phyloP scores from a whole-genome alignment of 176 grass and related monocot species.

The Thalia dealbata region DNA sequence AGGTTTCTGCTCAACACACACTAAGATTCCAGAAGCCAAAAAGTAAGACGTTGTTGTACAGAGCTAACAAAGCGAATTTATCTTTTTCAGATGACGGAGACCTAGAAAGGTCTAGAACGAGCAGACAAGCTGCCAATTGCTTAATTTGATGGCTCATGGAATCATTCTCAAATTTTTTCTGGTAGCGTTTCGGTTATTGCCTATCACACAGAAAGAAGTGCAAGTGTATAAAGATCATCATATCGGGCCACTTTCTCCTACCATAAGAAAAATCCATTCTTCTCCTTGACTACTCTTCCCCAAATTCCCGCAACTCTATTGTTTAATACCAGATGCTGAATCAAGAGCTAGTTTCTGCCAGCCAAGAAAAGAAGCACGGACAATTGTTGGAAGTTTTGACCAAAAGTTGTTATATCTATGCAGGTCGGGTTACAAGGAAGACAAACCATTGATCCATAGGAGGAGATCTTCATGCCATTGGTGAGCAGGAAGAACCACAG shows the following conservation, averaged over 20 bases:
- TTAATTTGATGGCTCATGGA: too few relatives aligned
- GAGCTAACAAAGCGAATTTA: too few relatives aligned
- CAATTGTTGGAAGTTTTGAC: neutral
- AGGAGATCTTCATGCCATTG: slow-evolving; percentile 28
- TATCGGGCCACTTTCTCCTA: neutral
- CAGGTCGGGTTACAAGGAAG: slow-evolving; percentile 10
- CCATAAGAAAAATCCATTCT: neutral
- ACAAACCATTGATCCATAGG: neutral
- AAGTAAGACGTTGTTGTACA: too few relatives aligned
- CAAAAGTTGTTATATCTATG: neutral
- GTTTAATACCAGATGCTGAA: neutral
- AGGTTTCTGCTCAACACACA: too few relatives aligned
- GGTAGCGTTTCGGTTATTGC: too few relatives aligned
- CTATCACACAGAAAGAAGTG: neutral
- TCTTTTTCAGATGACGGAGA: too few relatives aligned
- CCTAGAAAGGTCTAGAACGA: too few relatives aligned
- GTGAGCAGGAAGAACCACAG: slow-evolving; percentile 11
- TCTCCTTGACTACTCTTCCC: neutral
- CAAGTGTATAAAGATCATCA: neutral
- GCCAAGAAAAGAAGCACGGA: neutral
- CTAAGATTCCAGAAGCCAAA: too few relatives aligned
- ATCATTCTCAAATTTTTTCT: neutral
- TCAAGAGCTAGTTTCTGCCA: neutral
- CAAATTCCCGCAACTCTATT: neutral
- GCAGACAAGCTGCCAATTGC: too few relatives aligned